Percentiles rank a stretch among this genome's conserved stretches.
Conservation (phyloP, 805 yeast species). For the Metschnikowia colocasiae region DNA sequence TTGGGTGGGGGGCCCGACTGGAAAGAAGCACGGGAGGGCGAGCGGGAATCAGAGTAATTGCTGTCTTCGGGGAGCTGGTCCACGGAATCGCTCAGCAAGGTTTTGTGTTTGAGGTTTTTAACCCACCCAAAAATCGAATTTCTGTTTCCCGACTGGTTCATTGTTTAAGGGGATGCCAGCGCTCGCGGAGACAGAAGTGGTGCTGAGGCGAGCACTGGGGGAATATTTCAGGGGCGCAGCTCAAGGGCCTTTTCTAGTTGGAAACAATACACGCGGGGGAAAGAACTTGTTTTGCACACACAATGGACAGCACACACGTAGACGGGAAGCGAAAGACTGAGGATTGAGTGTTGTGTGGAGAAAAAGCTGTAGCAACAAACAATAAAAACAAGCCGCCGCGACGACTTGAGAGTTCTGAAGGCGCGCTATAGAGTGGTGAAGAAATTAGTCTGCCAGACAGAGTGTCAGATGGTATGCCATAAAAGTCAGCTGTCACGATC, state of each 20-base stretch:
- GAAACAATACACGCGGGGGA: background rate
- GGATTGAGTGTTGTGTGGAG: constrained; percentile 4
- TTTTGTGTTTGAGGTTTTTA: constrained; percentile 38
- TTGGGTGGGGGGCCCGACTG: constrained; percentile 14
- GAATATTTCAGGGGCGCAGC: constrained; percentile 2
- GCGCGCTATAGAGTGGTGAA: background rate
- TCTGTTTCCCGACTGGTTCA: constrained; percentile 42
- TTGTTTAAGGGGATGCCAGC: constrained; percentile 11
- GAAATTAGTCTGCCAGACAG: constrained; percentile 1
- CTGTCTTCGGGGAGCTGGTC: constrained; percentile 29
- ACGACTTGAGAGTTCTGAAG: background rate
- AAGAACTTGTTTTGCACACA: background rate
- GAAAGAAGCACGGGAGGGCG: constrained; percentile 17
- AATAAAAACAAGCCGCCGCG: constrained; percentile 3
- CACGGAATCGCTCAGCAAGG: constrained; percentile 36
- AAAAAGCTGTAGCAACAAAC: constrained; percentile 8
- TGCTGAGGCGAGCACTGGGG: constrained; percentile 5
- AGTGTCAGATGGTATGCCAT: background rate
- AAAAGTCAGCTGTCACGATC: background rate
- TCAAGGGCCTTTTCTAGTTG: background rate
- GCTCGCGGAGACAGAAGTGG: constrained; percentile 5
- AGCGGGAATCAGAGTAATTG: constrained; percentile 20
- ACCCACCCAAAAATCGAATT: constrained; percentile 44
- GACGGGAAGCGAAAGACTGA: constrained; percentile 4
- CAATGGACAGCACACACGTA: background rate